Evolutionary conservation across 1,139 yeast species (phyloP).

Genomic region (Yamadazyma triangularis): DNA sequence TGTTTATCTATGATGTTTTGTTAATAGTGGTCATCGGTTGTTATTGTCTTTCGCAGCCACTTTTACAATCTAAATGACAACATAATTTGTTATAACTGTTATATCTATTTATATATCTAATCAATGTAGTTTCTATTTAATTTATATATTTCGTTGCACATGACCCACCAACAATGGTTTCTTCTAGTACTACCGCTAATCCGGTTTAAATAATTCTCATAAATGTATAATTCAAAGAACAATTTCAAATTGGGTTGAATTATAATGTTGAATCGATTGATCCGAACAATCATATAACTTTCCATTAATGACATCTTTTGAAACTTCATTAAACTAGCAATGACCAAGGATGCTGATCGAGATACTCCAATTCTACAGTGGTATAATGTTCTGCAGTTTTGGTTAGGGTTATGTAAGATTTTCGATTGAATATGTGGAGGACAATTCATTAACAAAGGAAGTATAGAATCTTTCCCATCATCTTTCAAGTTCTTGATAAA

Average conservation of each 20-base stretch:
- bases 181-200: conserved; percentile 12
- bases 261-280: conserved; percentile 78
- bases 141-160: conserved; percentile 31
- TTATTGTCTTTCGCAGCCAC: too few species aligned
- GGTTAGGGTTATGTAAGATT: conserved; percentile 20
- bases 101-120: too few species aligned
- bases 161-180: conserved; percentile 26
- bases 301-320: conserved; percentile 59
- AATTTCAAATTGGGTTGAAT: conserved; percentile 87
- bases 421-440: conserved; percentile 30
- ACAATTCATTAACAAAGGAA: conserved; percentile 25
- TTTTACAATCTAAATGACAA: too few species aligned
- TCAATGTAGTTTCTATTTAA: conserved; percentile 30
- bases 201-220: conserved; percentile 55
- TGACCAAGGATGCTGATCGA: conserved; percentile 83
- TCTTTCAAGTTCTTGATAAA: conserved; percentile 36
- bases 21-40: too few species aligned
- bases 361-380: conserved; percentile 94
- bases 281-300: conserved; percentile 78
- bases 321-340: conserved; percentile 84
- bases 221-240: conserved; percentile 78
- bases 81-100: too few species aligned
- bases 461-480: conserved; percentile 37
- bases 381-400: conserved; percentile 52
- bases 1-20: too few species aligned